These are phyloP conservation scores for Globisporangium nodosum DNA, from an alignment of 352 stramenopile genomes.

Conservation along the genomic window DNA sequence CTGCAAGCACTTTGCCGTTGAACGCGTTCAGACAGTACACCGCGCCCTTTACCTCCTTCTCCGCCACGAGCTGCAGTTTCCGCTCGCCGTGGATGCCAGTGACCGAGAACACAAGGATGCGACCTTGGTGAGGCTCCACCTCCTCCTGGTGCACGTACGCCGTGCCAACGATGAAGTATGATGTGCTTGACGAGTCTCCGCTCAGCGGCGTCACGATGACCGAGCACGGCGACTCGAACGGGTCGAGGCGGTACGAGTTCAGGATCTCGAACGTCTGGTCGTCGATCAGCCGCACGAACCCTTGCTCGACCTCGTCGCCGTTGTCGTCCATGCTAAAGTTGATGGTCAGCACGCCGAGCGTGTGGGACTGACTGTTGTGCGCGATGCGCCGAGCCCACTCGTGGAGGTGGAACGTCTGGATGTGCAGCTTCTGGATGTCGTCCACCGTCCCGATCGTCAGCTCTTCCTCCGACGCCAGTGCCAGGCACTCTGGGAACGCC, in stretches of 20 bases:
- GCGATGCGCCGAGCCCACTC: constrained; percentile 92
- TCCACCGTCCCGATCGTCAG: constrained; percentile 97
- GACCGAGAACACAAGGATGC: constrained; percentile 92
- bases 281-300: constrained; percentile 94
- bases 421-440: constrained; percentile 99
- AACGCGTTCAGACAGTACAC: constrained; percentile 95
- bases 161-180: constrained; percentile 86
- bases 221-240: constrained; percentile 85
- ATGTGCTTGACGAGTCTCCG: constrained; percentile 65
- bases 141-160: constrained; percentile 94
- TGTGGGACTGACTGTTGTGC: constrained; percentile 76
- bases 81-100: constrained; percentile 72
- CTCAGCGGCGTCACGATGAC: constrained; percentile 74
- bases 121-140: constrained; percentile 92
- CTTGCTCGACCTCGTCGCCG: constrained; percentile 81
- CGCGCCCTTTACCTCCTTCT: constrained; percentile 92
- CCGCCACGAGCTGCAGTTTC: constrained; percentile 86
- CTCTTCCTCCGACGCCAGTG: constrained; percentile 92
- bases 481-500: constrained; percentile 93
- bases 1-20: constrained; percentile 90
- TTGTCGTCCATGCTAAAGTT: constrained; percentile 81
- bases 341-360: constrained; percentile 75
- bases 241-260: constrained; percentile 83
- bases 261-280: constrained; percentile 95
- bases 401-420: constrained; percentile 93